Conservation (phyloP, 1,139 yeast genomes). For the Lodderomyces metapsilosis region DNA sequence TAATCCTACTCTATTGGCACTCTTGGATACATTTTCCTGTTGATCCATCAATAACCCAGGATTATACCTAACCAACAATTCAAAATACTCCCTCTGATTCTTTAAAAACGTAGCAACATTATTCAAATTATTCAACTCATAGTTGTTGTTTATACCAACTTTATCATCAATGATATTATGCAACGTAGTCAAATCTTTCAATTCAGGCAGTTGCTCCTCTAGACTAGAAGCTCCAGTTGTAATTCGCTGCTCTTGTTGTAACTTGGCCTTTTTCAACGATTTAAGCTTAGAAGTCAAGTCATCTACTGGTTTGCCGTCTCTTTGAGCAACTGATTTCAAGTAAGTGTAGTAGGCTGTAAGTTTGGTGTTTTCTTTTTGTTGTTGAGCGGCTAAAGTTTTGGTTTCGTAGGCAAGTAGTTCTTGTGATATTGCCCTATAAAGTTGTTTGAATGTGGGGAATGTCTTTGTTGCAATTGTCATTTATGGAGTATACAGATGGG, state of each 20-base stretch:
- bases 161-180: conserved; percentile 10
- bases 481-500: not conserved
- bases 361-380: conserved; percentile 25
- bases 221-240: not conserved
- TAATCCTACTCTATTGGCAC: conserved; percentile 86
- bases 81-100: conserved; percentile 76
- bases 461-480: conserved; percentile 12
- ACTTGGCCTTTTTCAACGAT: conserved; percentile 22
- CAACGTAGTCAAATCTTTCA: conserved; percentile 9
- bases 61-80: conserved; percentile 79
- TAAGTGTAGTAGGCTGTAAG: conserved; percentile 10
- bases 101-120: conserved; percentile 58
- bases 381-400: conserved; percentile 43
- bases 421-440: conserved; percentile 26
- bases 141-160: conserved; percentile 13
- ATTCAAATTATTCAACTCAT: conserved; percentile 28
- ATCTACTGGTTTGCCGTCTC: conserved; percentile 14
- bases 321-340: conserved; percentile 7
- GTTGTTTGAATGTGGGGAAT: conserved; percentile 15
- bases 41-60: conserved; percentile 80
- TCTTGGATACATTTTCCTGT: conserved; percentile 69
- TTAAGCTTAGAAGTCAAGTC: conserved; percentile 33
- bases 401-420: conserved; percentile 49
- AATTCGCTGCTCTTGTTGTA: no score
- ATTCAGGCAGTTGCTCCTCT: conserved; percentile 3